phyloP scores from a whole-genome alignment of 2,329 filamentous ascomycete genomes.

The Lecanicillium sp. region DNA sequence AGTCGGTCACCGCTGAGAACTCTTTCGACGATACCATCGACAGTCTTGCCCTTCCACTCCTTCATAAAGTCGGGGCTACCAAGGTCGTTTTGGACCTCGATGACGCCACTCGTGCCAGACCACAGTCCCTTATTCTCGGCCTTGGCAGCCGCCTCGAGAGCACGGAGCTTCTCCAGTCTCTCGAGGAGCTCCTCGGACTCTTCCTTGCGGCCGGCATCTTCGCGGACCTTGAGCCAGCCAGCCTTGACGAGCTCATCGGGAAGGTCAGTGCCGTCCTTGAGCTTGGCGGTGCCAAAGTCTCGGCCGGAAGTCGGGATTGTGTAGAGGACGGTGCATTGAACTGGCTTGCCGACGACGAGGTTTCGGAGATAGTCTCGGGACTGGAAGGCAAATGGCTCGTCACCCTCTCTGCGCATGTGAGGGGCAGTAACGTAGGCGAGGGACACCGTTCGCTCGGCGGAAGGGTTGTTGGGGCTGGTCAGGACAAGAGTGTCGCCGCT shows the following conservation, averaged over 20 bases:
- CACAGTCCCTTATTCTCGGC: constrained; percentile 76
- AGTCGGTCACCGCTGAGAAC: constrained; percentile 88
- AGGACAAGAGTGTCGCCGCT: constrained; percentile 90
- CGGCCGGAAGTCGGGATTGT: constrained; percentile 76
- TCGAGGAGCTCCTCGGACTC: constrained; percentile 68
- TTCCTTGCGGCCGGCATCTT: constrained; percentile 88
- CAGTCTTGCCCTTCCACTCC: constrained; percentile 73
- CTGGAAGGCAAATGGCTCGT: constrained; percentile 88
- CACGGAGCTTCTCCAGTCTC: constrained; percentile 70
- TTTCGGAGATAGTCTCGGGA: constrained; percentile 89
- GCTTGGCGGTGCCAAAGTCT: constrained; percentile 76
- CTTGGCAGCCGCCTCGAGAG: constrained; percentile 70
- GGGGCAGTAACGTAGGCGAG: constrained; percentile 90
- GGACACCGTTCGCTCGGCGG: constrained; percentile 78
- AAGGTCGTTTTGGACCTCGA: constrained; percentile 76
- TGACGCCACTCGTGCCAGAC: constrained; percentile 55
- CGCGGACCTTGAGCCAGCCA: constrained; percentile 87
- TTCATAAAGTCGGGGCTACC: constrained; percentile 72
- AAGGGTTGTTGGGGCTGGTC: constrained; percentile 71
- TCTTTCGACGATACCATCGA: constrained; percentile 83
- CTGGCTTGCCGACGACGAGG: constrained; percentile 73
- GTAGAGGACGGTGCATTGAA: constrained; percentile 82
- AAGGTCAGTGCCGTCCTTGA: constrained; percentile 68
- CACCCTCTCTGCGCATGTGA: constrained; percentile 77
- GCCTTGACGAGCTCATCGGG: constrained; percentile 80